Evolutionary conservation across 257 asterid species (phyloP), one percentile per base, ranked within the genome.

Genomic region (Plantago ovata): DNA sequence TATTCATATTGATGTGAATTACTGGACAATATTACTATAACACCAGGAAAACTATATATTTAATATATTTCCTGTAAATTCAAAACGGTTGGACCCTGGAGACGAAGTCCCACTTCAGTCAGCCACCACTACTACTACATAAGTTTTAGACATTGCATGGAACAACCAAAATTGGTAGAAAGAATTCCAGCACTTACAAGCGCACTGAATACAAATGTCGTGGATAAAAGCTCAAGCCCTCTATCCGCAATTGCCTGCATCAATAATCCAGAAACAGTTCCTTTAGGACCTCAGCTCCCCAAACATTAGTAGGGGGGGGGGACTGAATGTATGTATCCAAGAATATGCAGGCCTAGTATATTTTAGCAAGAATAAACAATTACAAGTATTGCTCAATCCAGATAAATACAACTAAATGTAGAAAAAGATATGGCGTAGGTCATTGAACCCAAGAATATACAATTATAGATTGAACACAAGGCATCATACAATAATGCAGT

Each of bases 211-310:
- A 81, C 53, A 55, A 84, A 71, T 3, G 97, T 79, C 24, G 91
- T 73, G 4, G 95, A 81, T 47, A 93, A 79, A 64, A 93, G 95
- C 84, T 86, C 97, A 46, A 86, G 80, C 66, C 99, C 97, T 72
- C 95, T 81, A 68, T 87, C 97, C 61, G 95, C 88, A 68, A 93
- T 76, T 56, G 82, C 96, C 99, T 93, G 90, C 86, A 84, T 49
- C 66, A 74, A 40, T 42, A 22, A 61, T 19, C 48, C 64, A 47
- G 39, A 63, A 47, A 20, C 20, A 1, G 21, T 13, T 36, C 66
- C 14, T 45, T 42, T 56, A 36, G 5, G 15, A 53, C 20, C 63
- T 23, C 47, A 21, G 43, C 18, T 16, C 19, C 38, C 14, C 64
- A 32, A 57, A 18, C n/a, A 60, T 52, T 9, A 11, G 13, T 10